These are phyloP conservation scores for Drechmeria coniospora DNA, from an alignment of 2,329 filamentous ascomycete genomes.

Conservation along the genomic window DNA sequence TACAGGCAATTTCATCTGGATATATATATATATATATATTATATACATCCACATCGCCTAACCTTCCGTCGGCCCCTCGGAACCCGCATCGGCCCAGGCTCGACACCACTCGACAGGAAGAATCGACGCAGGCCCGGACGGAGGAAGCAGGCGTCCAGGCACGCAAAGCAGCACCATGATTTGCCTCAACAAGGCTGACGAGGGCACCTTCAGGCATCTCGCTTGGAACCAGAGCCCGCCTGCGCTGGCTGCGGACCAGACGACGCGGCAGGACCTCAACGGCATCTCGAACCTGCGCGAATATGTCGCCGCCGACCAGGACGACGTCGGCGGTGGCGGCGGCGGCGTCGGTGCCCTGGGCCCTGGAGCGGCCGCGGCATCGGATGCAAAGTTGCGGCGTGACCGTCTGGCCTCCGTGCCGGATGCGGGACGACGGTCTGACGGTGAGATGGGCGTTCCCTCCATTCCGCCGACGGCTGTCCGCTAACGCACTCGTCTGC, in stretches of 20 bases:
- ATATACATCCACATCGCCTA: no score
- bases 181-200: conserved; percentile 38
- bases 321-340: conserved; percentile 14
- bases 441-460: conserved; percentile 8
- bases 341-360: conserved; percentile 5
- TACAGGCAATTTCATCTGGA: no score
- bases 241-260: conserved; percentile 29
- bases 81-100: no score
- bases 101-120: not conserved
- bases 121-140: not conserved
- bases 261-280: conserved; percentile 39
- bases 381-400: conserved; percentile 12
- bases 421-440: conserved; percentile 16
- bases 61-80: no score
- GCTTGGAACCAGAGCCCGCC: conserved; percentile 40
- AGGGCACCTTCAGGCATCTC: conserved; percentile 29
- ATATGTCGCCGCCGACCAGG: conserved; percentile 20
- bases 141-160: no score
- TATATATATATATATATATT: no score
- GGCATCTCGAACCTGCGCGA: conserved; percentile 36
- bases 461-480: conserved; percentile 1
- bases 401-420: conserved; percentile 2
- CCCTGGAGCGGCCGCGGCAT: conserved; percentile 5
- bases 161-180: no score
- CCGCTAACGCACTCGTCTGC: conserved; percentile 1